A percentile compares a stretch with the other conserved stretches of the same genome.
phyloP scores from a whole-genome alignment of 2,329 filamentous ascomycete genomes.

The Aspergillus glaucus region DNA sequence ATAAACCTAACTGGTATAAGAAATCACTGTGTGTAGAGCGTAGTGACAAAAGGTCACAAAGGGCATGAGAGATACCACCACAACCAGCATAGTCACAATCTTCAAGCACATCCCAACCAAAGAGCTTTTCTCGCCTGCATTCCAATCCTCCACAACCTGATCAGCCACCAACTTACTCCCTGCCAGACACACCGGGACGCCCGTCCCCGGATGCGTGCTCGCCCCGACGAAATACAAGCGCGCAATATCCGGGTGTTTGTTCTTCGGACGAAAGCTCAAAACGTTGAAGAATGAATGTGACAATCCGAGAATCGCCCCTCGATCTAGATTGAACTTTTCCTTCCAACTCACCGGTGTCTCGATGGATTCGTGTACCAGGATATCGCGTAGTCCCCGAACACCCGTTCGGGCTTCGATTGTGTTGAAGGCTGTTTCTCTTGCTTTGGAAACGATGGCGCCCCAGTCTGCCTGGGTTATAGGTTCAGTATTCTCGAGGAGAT shows the following conservation, averaged over 20 bases:
- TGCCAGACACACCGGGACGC: slow-evolving; percentile 55
- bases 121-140: no score
- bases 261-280: slow-evolving; percentile 26
- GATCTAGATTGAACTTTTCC: slow-evolving; percentile 64
- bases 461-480: slow-evolving; percentile 24
- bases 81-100: no score
- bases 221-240: slow-evolving; percentile 65
- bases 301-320: slow-evolving; percentile 66
- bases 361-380: slow-evolving; percentile 56
- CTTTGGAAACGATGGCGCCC: slow-evolving; percentile 49
- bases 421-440: slow-evolving; percentile 48
- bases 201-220: slow-evolving; percentile 68
- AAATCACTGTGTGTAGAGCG: no score
- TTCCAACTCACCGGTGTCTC: slow-evolving; percentile 64
- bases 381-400: slow-evolving; percentile 40
- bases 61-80: no score
- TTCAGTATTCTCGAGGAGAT: slow-evolving; percentile 37
- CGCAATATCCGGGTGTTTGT: slow-evolving; percentile 16
- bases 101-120: no score
- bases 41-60: no score
- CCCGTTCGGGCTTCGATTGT: slow-evolving; percentile 58
- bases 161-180: slow-evolving; percentile 11
- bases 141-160: slow-evolving; percentile 4
- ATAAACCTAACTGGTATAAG: no score
- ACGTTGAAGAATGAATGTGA: slow-evolving; percentile 62